phyloP scores from a whole-genome alignment of 2,329 filamentous ascomycete genomes.

The Aureobasidium sp. region DNA sequence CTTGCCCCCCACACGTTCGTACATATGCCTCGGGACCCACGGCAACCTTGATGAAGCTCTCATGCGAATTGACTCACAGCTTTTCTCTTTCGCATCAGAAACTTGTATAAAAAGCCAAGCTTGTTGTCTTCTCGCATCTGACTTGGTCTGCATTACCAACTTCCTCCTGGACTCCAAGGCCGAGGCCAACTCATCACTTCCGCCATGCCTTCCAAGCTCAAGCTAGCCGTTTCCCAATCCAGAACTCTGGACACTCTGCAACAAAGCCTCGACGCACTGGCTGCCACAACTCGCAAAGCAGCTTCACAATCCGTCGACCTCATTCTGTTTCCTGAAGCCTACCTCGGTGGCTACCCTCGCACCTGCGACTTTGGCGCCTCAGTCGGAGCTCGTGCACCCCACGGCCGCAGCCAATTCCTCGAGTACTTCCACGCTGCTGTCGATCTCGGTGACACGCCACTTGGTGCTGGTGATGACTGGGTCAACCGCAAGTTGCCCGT shows the following conservation, averaged over 20 bases:
- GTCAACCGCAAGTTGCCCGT: slow-evolving; percentile 53
- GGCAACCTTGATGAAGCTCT: too few relatives aligned
- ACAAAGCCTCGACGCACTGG: slow-evolving; percentile 60
- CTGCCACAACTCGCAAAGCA: slow-evolving; percentile 57
- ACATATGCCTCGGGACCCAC: too few relatives aligned
- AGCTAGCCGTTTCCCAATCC: slow-evolving; percentile 43
- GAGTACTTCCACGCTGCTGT: slow-evolving; percentile 71
- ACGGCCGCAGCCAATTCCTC: slow-evolving; percentile 75
- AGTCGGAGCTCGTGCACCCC: slow-evolving; percentile 60
- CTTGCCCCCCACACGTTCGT: neutral
- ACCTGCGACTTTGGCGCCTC: slow-evolving; percentile 69
- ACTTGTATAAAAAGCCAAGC: neutral
- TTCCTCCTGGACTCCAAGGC: neutral
- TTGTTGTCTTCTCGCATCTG: neutral
- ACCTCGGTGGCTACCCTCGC: slow-evolving; percentile 84
- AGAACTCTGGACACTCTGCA: slow-evolving; percentile 41
- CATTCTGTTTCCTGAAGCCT: slow-evolving; percentile 85
- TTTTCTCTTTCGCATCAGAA: too few relatives aligned
- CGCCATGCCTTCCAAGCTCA: slow-evolving; percentile 36
- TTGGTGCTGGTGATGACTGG: slow-evolving; percentile 67
- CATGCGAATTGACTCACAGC: too few relatives aligned
- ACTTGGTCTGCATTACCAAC: neutral
- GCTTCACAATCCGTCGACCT: slow-evolving; percentile 55
- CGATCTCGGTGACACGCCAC: slow-evolving; percentile 72
- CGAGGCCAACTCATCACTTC: neutral